Evolutionary conservation across 2,329 filamentous ascomycete species (phyloP).

Genomic region (Exophiala mesophila): DNA sequence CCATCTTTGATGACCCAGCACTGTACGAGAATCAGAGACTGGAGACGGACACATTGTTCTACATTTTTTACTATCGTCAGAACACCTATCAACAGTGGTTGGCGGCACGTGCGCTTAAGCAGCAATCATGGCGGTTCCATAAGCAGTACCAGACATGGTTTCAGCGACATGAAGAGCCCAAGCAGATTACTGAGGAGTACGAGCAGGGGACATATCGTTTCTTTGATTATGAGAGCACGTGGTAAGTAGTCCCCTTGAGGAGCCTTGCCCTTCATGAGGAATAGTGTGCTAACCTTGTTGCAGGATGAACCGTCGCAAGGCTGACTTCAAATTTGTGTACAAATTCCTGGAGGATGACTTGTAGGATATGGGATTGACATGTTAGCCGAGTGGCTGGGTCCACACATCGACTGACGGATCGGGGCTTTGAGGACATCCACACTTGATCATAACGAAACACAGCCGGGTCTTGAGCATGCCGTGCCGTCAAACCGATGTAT

Average conservation of each 20-base stretch:
- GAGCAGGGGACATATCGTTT: conserved; percentile 99
- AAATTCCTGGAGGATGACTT: conserved; percentile 96
- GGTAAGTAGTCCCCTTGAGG: conserved; percentile 58
- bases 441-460: too few relatives aligned
- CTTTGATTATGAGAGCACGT: conserved; percentile 99
- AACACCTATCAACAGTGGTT: conserved; percentile 93
- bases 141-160: conserved; percentile 99
- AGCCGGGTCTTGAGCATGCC: too few relatives aligned
- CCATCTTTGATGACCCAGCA: conserved; percentile 85
- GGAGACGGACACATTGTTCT: conserved; percentile 94
- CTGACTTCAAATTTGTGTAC: conserved; percentile 97
- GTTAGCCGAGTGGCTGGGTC: too few relatives aligned
- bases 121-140: conserved; percentile 98
- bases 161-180: conserved; percentile 95
- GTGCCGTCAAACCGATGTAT: too few relatives aligned
- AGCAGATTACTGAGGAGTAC: conserved; percentile 96
- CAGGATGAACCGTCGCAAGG: conserved; percentile 98
- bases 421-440: too few relatives aligned
- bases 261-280: too few relatives aligned
- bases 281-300: too few relatives aligned
- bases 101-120: conserved; percentile 92
- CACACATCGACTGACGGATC: too few relatives aligned
- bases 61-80: conserved; percentile 98
- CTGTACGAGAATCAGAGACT: conserved; percentile 72
- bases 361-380: conserved; percentile 37